Base-by-base conservation (phyloP, 2,329 filamentous ascomycete species). In the Colletotrichum trifolii region DNA sequence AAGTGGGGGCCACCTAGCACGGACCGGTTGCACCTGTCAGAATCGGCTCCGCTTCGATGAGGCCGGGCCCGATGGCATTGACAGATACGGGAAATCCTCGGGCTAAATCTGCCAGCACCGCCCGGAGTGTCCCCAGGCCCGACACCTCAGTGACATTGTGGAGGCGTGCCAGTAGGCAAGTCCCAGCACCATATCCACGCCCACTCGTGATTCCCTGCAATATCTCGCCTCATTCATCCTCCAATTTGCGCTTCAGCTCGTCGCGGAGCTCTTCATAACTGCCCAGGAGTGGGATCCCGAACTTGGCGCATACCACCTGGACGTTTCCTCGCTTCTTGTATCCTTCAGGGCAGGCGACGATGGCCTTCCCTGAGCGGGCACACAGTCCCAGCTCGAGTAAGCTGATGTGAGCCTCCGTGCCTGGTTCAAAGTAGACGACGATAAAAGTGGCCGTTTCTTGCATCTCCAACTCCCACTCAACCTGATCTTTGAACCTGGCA, bases 301-400 rank as follows among this genome's bases (percentile, higher is more conserved):
- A 83, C 57, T 78, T 78, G 63, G 76, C 71, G 66, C 87, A 89
- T 9, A 88, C 81, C 12, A 87, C 76, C 69, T 86, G 77, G 38
- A 91, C 85, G 67, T 91, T 89, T 0, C 86, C 88, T n/a, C 79
- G 79, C 72, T 88, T 88, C 74, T 74, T 81, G 69, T 86, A 91
- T 0, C 78, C 79, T 33, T 78, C 72, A 2, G 81, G 77, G 50
- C 83, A 87, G 46, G 83, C 82, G 1, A 89, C 86, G 10, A 90
- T 75, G 1, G 80, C 77, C 71, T 82, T 85, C 1, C 75, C 75
- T 1, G 54, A 54, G 13, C 70, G 75, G 3, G 82, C 82, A 52
- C 77, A 83, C 4, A 91, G 74, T 0, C 88, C 88, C 15, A 91
- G 73, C 75, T 91, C 88, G 48, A 90, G 74, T 70, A 91, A 73